Evolutionary conservation across 805 yeast genomes (phyloP).

Genomic region (Torulaspora indica): DNA sequence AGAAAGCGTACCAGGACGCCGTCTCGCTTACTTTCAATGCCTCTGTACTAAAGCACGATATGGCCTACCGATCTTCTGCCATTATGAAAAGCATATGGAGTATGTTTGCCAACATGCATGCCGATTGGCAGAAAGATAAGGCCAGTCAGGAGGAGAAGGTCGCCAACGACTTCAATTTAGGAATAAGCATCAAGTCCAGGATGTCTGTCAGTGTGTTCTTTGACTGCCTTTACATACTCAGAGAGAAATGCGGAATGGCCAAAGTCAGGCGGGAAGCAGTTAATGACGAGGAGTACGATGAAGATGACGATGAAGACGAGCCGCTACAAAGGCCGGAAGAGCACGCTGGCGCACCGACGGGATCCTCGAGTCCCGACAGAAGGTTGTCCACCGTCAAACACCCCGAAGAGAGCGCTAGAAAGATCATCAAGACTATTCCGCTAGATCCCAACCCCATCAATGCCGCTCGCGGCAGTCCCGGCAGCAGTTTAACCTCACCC

Average conservation of each 20-base stretch:
- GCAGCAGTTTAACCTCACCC: constrained; percentile 19
- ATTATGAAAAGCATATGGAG: constrained; percentile 95
- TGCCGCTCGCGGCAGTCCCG: constrained; percentile 23
- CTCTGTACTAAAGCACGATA: constrained; percentile 83
- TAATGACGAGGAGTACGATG: constrained; percentile 11
- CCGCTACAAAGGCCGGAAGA: not conserved
- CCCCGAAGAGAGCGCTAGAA: constrained; percentile 69
- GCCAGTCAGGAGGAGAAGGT: constrained; percentile 28
- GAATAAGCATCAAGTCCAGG: constrained; percentile 66
- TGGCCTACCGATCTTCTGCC: constrained; percentile 88
- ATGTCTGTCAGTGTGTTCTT: constrained; percentile 92
- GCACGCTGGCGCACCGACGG: constrained; percentile 4
- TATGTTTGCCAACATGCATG: constrained; percentile 63
- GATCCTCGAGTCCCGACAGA: constrained; percentile 37
- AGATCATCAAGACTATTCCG: constrained; percentile 72
- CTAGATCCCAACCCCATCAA: constrained; percentile 75
- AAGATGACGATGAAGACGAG: constrained; percentile 35
- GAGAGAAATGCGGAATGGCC: constrained; percentile 86
- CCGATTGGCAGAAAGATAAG: constrained; percentile 39
- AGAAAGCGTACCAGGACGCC: constrained; percentile 61
- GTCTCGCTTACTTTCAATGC: constrained; percentile 68
- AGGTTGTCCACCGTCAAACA: constrained; percentile 51
- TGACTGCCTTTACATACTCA: constrained; percentile 77
- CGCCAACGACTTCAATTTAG: constrained; percentile 35
- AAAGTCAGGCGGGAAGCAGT: constrained; percentile 44